A percentile compares a stretch with the other conserved stretches of the same genome.
Conservation (phyloP, 2,329 filamentous ascomycete genomes). For the Verticillium isaacii region DNA sequence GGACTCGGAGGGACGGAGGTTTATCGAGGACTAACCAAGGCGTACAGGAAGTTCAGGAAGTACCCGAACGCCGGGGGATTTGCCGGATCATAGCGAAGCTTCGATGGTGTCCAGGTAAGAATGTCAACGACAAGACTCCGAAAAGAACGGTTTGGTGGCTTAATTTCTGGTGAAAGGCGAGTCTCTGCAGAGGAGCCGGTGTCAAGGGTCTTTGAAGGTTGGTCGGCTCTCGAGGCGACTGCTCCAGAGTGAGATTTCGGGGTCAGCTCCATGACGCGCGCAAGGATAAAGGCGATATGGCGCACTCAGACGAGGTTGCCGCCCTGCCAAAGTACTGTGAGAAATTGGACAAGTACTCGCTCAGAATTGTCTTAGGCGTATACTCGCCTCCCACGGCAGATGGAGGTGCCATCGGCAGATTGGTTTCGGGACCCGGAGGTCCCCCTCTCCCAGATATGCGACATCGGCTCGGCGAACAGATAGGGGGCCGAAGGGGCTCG, state of each 20-base stretch:
- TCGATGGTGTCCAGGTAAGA: slow-evolving; percentile 56
- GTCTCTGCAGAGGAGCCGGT: not conserved
- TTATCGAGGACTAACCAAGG: slow-evolving; percentile 39
- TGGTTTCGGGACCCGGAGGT: not conserved
- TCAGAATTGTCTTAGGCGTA: not conserved
- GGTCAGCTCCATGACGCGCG: not conserved
- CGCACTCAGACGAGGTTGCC: not conserved
- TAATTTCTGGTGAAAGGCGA: not conserved
- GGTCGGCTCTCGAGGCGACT: not conserved
- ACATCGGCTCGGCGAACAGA: not conserved
- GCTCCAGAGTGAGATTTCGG: not conserved
- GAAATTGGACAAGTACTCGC: not conserved
- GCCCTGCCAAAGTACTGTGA: not conserved
- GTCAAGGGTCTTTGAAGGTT: not conserved
- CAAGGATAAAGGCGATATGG: not conserved
- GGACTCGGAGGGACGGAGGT: not conserved
- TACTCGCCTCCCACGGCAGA: not conserved
- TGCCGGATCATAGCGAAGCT: slow-evolving; percentile 63
- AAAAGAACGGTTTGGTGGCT: not conserved
- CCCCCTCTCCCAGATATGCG: not conserved
- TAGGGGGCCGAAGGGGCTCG: not conserved
- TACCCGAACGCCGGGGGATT: slow-evolving; percentile 65
- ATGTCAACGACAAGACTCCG: not conserved
- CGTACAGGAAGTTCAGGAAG: slow-evolving; percentile 66
- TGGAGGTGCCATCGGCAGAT: not conserved